Base-by-base conservation (phyloP, 352 stramenopile species). In the Pythium monospermum region DNA sequence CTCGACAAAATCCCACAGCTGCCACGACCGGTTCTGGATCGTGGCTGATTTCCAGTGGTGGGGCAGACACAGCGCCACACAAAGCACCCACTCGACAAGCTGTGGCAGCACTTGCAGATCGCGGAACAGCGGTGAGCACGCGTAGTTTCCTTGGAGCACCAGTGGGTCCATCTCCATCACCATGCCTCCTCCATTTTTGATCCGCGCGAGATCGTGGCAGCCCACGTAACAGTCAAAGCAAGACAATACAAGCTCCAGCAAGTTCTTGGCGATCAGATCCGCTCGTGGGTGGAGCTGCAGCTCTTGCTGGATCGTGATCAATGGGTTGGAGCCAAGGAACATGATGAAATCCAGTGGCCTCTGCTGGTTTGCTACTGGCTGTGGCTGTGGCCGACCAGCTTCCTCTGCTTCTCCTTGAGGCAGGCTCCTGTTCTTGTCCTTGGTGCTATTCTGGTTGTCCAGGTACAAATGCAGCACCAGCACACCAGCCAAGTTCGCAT, bases 291-390 rank as follows among this genome's bases (percentile, higher is more conserved):
- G 71, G 15, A 61, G 57, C 27, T 78, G 67, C 16, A 85, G 73
- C 37, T 85, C 72, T 13, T 79, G 69, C 36, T 84, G 72, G 42
- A 84, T 76, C 38, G 71, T 72, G 27, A 77, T 44, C 6, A 87
- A 56, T 28, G 76, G 71, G 11, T 75, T 76, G 4, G 74, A 73
- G 23, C 65, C 61, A 41, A 87, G 84, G 45, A 68, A 72, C 28
- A 85, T 65, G 36, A 83, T 71, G 32, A 83, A 87, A 53, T 85
- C 73, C n/a, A n/a, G n/a, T n/a, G n/a, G n/a, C n/a, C n/a, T n/a
- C n/a, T n/a, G n/a, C n/a, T n/a, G n/a, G n/a, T n/a, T n/a, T n/a
- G n/a, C n/a, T n/a, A n/a, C n/a, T n/a, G n/a, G n/a, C n/a, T n/a
- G n/a, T n/a, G n/a, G n/a, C 1, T 68, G 54, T 10, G 82, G 47